Base-by-base conservation (phyloP, 2,329 filamentous ascomycete species). In the Nothopassalora personata region DNA sequence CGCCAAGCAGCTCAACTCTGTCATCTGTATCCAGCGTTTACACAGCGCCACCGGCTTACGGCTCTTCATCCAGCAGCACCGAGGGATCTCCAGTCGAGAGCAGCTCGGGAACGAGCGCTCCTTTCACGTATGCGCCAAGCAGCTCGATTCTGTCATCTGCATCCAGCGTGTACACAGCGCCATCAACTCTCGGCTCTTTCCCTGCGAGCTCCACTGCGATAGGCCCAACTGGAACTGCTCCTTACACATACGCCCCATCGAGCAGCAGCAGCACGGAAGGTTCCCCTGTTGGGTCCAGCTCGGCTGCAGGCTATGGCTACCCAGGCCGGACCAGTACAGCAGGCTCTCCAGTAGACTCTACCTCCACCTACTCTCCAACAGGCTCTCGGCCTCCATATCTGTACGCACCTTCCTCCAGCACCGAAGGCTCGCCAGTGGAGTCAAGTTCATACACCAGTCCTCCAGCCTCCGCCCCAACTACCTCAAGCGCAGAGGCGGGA, bases 381-480 rank as follows among this genome's bases (percentile, higher is more conserved):
- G 53, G 53, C 27, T 30, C 30, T 13, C 34, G 30, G 13, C 34
- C 34, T 39, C 34, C 34, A 39, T 39, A 39, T 13, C 13, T 13
- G 13, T 39, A 39, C 8, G 23, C 53, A 13, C 34, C 46, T 30
- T 52, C 55, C 28, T 48, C 56, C 45, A 57, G 54, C 19, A 62
- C 60, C 33, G 54, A 54, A 51, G 57, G 28, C 39, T 49, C 48
- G 18, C 60, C 60, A 4, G 53, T 50, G 11, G 56, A 31, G 10
- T 51, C 49, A n/a, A 31, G 47, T 15, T 15, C 59, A 33, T 47
- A 27, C 23, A 11, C 49, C 18, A 5, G 31, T 23, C 18, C 31
- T n/a, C 9, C 28, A 5, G 50, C 19, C 13, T 53, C 39, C 31
- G 50, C 10, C 9, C 30, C 30, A 8, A 4, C 50, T 4, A 34